Conservation (phyloP, 1,139 yeast species). For the Lizanozyma gosingica region DNA sequence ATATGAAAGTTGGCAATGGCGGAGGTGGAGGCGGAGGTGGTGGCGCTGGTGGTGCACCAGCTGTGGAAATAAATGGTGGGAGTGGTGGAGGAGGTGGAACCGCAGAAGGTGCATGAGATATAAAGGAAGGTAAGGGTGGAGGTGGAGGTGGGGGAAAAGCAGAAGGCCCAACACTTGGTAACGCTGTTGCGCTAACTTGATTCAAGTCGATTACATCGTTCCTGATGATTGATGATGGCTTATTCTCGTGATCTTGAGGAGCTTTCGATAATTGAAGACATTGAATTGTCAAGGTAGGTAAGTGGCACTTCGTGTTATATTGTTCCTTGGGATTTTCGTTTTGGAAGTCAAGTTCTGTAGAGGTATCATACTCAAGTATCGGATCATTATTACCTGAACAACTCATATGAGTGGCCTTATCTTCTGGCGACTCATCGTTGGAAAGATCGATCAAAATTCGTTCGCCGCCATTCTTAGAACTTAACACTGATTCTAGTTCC, state of each 20-base stretch:
- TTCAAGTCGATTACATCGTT: neutral
- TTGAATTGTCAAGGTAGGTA: no score
- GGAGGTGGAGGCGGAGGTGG: constrained; percentile 23
- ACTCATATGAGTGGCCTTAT: no score
- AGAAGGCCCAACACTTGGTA: constrained; percentile 3
- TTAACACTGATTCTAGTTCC: constrained; percentile 14
- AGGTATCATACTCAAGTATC: no score
- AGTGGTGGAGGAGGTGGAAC: constrained; percentile 6
- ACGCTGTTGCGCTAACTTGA: constrained; percentile 1
- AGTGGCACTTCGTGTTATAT: no score
- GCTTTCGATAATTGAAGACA: no score
- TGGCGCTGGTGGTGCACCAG: constrained; percentile 18
- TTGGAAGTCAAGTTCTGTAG: neutral
- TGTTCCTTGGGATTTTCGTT: no score
- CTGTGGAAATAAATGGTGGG: constrained; percentile 19
- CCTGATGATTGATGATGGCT: neutral
- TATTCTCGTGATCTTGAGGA: no score
- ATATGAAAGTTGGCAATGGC: constrained; percentile 17
- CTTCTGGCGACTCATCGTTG: no score
- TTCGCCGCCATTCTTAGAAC: no score
- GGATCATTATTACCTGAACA: no score
- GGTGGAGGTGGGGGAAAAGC: constrained; percentile 10
- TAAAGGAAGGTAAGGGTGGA: constrained; percentile 8
- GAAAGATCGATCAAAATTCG: no score
- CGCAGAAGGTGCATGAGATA: neutral